Conservation (phyloP, 2,329 filamentous ascomycete genomes). For the Graphilbum fragrans region DNA sequence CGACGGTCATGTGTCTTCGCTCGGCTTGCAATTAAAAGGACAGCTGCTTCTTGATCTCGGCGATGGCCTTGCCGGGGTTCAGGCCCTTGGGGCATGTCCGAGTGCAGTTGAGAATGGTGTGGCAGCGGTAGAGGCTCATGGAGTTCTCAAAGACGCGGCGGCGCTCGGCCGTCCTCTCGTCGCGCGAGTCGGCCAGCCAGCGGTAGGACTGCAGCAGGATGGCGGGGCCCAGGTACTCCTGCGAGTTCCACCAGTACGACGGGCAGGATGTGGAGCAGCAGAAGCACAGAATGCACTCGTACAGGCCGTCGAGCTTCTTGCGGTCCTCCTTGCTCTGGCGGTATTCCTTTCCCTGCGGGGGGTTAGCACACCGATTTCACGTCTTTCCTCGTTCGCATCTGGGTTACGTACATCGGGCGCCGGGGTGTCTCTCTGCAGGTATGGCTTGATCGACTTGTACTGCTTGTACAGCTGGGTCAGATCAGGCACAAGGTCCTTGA, state of each 20-base stretch:
- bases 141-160: slow-evolving; percentile 92
- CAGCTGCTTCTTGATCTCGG: slow-evolving; percentile 98
- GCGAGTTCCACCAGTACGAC: slow-evolving; percentile 99
- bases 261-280: slow-evolving; percentile 99
- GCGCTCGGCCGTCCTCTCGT: slow-evolving; percentile 78
- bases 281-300: slow-evolving; percentile 98
- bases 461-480: slow-evolving; percentile 99
- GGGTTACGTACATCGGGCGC: slow-evolving; percentile 59
- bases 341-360: slow-evolving; percentile 70
- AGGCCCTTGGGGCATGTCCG: slow-evolving; percentile 96
- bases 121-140: slow-evolving; percentile 97
- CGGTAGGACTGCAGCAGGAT: slow-evolving; percentile 96
- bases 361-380: neutral
- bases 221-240: slow-evolving; percentile 95
- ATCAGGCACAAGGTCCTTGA: slow-evolving; percentile 97
- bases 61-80: slow-evolving; percentile 90
- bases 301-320: slow-evolving; percentile 92
- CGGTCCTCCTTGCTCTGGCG: slow-evolving; percentile 85
- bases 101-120: slow-evolving; percentile 98
- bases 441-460: slow-evolving; percentile 99
- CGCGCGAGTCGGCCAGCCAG: slow-evolving; percentile 90
- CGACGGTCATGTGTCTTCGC: no score
- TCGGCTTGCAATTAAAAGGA: slow-evolving; percentile 32
- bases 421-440: slow-evolving; percentile 82
- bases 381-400: neutral